These are phyloP conservation scores for Exophiala phaeomuriformis DNA, from an alignment of 2,329 filamentous ascomycete species.

Conservation along the genomic window DNA sequence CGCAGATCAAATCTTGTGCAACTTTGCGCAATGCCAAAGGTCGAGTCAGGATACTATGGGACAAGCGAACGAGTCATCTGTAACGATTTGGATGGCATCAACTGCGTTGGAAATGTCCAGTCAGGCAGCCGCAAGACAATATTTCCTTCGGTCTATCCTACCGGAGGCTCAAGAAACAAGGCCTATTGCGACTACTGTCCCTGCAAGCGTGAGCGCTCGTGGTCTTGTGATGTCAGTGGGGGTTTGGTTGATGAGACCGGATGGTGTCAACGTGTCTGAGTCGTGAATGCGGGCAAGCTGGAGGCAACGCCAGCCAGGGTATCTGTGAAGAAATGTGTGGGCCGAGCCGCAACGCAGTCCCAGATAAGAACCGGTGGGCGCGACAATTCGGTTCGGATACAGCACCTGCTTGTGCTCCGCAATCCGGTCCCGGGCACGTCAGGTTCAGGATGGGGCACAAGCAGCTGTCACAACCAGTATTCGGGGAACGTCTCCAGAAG, in stretches of 20 bases:
- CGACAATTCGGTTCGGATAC: background rate
- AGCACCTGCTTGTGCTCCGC: background rate
- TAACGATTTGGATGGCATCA: too few relatives aligned
- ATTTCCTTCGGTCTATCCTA: background rate
- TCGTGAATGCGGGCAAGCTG: conserved; percentile 8
- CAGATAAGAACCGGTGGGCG: background rate
- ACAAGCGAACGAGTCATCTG: too few relatives aligned
- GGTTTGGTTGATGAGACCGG: background rate
- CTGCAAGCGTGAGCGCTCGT: background rate
- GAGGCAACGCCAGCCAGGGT: conserved; percentile 4
- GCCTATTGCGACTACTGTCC: background rate
- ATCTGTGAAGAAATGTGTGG: conserved; percentile 3
- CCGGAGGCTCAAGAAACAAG: background rate
- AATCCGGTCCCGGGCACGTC: background rate
- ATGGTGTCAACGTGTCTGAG: conserved; percentile 1
- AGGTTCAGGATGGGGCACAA: background rate
- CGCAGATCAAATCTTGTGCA: background rate
- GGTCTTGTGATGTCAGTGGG: conserved; percentile 10
- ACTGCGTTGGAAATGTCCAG: too few relatives aligned
- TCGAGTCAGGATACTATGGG: too few relatives aligned
- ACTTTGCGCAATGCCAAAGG: too few relatives aligned
- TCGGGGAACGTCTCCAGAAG: background rate
- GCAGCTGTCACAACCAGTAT: background rate
- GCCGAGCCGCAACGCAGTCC: conserved; percentile 1
- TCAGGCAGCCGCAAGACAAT: too few relatives aligned